These are phyloP conservation scores for Penicillium sp. DNA, from an alignment of 2,329 filamentous ascomycete species.

Conservation along the genomic window DNA sequence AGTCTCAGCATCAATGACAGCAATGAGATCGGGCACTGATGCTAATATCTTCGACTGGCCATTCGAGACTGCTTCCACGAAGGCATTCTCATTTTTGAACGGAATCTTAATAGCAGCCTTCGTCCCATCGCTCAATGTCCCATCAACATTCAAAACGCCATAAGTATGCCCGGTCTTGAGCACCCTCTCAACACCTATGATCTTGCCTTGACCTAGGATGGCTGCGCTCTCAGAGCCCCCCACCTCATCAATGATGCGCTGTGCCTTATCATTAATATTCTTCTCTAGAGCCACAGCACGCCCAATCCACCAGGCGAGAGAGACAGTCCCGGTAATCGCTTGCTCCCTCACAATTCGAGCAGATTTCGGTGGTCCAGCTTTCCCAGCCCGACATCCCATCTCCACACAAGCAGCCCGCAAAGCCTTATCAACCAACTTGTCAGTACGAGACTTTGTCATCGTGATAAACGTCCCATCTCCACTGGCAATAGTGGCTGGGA, in stretches of 20 bases:
- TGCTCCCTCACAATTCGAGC: slow-evolving; percentile 10
- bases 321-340: slow-evolving; percentile 53
- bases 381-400: slow-evolving; percentile 52
- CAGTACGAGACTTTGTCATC: slow-evolving; percentile 35
- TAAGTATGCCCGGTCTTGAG: slow-evolving; percentile 31
- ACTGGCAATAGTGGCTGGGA: slow-evolving; percentile 51
- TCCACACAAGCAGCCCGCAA: slow-evolving; percentile 55
- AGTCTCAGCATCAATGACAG: slow-evolving; percentile 57
- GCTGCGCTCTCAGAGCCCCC: slow-evolving; percentile 19
- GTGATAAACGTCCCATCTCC: slow-evolving; percentile 55
- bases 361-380: slow-evolving; percentile 14
- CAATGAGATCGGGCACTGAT: slow-evolving; percentile 59
- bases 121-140: slow-evolving; percentile 15
- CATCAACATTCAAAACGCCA: slow-evolving; percentile 44
- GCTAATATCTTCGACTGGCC: slow-evolving; percentile 43
- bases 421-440: slow-evolving; percentile 51
- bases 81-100: slow-evolving; percentile 33
- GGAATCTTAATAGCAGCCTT: slow-evolving; percentile 18
- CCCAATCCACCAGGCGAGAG: slow-evolving; percentile 52
- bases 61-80: slow-evolving; percentile 17
- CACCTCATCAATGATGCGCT: slow-evolving; percentile 20
- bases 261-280: slow-evolving; percentile 13
- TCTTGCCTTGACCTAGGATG: slow-evolving; percentile 23
- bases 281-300: slow-evolving; percentile 19
- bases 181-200: slow-evolving; percentile 19